phyloP scores from a whole-genome alignment of 1,139 yeast species.

The Pichia sp. region DNA sequence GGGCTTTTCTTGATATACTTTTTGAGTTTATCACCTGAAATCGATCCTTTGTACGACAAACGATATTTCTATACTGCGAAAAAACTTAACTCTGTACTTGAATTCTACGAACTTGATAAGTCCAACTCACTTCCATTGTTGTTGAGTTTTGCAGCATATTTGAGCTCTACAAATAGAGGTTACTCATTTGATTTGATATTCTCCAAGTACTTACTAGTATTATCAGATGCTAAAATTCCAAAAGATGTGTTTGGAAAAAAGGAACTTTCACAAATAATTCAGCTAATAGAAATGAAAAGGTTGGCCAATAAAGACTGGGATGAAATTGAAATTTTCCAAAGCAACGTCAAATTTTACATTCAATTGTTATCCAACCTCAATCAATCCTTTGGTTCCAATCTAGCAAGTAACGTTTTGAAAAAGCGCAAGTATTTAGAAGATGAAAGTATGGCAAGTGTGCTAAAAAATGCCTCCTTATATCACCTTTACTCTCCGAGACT shows the following conservation, averaged over 20 bases:
- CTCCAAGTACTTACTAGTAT: slow-evolving; percentile 15
- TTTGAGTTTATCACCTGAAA: slow-evolving; percentile 17
- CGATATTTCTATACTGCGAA: slow-evolving; percentile 23
- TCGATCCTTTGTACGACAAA: slow-evolving; percentile 23
- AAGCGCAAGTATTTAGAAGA: neutral
- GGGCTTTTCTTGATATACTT: slow-evolving; percentile 22
- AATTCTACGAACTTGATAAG: slow-evolving; percentile 22
- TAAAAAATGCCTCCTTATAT: neutral
- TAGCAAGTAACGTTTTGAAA: no score
- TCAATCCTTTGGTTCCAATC: neutral
- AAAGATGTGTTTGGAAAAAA: slow-evolving; percentile 19
- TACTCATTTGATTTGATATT: slow-evolving; percentile 21
- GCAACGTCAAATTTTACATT: neutral
- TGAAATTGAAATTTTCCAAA: neutral
- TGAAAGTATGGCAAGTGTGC: neutral
- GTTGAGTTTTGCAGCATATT: slow-evolving; percentile 13
- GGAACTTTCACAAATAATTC: slow-evolving; percentile 10
- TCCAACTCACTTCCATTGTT: slow-evolving; percentile 20
- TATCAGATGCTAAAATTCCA: slow-evolving; percentile 13
- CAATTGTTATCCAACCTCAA: slow-evolving; percentile 3
- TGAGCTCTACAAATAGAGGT: slow-evolving; percentile 13
- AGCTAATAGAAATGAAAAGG: slow-evolving; percentile 7
- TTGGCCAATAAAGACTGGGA: neutral
- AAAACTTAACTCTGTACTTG: slow-evolving; percentile 24
- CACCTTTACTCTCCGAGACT: neutral